Percentiles rank a stretch among this genome's conserved stretches.
Conservation (phyloP, 2,329 filamentous ascomycete species). For the Aspergillus tanneri region DNA sequence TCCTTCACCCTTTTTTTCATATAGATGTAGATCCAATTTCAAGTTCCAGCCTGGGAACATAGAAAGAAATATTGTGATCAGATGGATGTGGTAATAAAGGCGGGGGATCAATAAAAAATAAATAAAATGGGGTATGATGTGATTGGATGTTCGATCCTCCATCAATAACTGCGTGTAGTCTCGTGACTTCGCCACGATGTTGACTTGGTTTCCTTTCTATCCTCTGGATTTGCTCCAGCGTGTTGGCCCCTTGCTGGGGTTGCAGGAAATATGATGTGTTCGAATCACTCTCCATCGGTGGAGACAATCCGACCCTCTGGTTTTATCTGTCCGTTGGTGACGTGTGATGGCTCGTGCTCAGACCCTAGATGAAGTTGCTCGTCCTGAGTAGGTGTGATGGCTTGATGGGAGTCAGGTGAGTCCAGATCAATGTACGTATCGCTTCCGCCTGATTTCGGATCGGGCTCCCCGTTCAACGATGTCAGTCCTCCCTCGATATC, state of each 20-base stretch:
- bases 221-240: conserved; percentile 29
- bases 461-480: conserved; percentile 61
- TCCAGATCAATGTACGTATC: conserved; percentile 54
- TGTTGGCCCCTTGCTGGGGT: conserved; percentile 25
- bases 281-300: conserved; percentile 46
- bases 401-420: conserved; percentile 44
- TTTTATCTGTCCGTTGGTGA: conserved; percentile 30
- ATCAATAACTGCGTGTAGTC: no score
- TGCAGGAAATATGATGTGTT: conserved; percentile 11
- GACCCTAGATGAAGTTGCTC: conserved; percentile 15
- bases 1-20: conserved; percentile 3
- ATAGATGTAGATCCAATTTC: conserved; percentile 1
- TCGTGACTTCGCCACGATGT: background rate
- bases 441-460: conserved; percentile 46
- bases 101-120: background rate
- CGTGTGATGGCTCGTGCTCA: conserved; percentile 11
- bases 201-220: conserved; percentile 6
- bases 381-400: conserved; percentile 32
- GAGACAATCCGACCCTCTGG: conserved; percentile 15
- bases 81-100: conserved; percentile 3
- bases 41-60: conserved; percentile 25
- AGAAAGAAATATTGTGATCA: background rate
- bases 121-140: background rate
- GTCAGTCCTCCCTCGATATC: conserved; percentile 90
- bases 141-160: no score